These are phyloP conservation scores for Umbilicaria muhlenbergii DNA, from an alignment of 495 filamentous ascomycete species.

Conservation along the genomic window DNA sequence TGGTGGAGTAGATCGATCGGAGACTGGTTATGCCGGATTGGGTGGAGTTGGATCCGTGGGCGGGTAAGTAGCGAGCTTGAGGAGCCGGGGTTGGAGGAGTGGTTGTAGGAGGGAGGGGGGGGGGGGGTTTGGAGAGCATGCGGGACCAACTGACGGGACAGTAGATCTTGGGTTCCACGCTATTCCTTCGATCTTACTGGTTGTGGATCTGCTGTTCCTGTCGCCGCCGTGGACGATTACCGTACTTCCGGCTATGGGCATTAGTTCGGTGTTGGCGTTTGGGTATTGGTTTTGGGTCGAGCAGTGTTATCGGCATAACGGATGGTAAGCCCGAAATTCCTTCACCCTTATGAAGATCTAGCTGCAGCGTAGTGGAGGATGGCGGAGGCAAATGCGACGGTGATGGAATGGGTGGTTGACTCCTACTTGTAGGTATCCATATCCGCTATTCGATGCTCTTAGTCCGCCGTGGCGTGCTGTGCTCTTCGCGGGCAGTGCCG, in stretches of 20 bases:
- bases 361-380: too few relatives aligned
- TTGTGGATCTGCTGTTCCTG: constrained; percentile 56
- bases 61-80: too few relatives aligned
- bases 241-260: constrained; percentile 38
- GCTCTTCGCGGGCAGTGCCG: constrained; percentile 54
- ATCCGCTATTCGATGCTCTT: constrained; percentile 62
- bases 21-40: constrained; percentile 38
- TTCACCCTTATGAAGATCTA: neutral
- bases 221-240: constrained; percentile 69
- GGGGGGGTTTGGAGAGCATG: too few relatives aligned
- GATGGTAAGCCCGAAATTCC: constrained; percentile 38
- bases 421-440: constrained; percentile 49
- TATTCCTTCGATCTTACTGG: constrained; percentile 55
- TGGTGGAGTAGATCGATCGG: constrained; percentile 46
- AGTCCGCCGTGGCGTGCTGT: constrained; percentile 41
- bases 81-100: too few relatives aligned
- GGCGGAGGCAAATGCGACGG: too few relatives aligned
- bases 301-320: constrained; percentile 56
- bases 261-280: constrained; percentile 51
- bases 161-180: constrained; percentile 65
- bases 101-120: too few relatives aligned
- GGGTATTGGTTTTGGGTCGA: constrained; percentile 86
- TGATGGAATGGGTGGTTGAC: too few relatives aligned
- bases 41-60: constrained; percentile 26
- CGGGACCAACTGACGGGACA: too few relatives aligned